Conservation (phyloP, 2,329 filamentous ascomycete species). For the Bipolaris sorokiniana region DNA sequence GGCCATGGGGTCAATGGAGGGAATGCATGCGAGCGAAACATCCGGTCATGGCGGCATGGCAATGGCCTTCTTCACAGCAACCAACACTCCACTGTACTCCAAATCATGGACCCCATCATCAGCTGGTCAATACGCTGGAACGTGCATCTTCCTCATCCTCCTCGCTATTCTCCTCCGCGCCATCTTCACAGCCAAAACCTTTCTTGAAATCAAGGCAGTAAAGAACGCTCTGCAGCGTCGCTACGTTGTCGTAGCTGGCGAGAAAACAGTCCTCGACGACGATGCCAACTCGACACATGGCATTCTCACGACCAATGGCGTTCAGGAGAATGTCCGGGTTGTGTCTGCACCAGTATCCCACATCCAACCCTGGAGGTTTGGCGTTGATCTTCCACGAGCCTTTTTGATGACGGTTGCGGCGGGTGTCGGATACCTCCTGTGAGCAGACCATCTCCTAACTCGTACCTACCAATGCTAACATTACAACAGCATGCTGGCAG, state of each 20-base stretch:
- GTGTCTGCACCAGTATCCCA: constrained; percentile 64
- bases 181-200: constrained; percentile 71
- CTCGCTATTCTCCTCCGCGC: constrained; percentile 73
- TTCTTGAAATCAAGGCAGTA: constrained; percentile 70
- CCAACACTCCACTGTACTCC: constrained; percentile 70
- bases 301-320: constrained; percentile 73
- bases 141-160: constrained; percentile 87
- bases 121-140: constrained; percentile 78
- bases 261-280: constrained; percentile 63
- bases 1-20: constrained; percentile 1
- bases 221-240: constrained; percentile 74
- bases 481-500: constrained; percentile 77
- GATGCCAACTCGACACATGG: constrained; percentile 66
- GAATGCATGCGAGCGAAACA: constrained; percentile 28
- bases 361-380: constrained; percentile 77
- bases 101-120: constrained; percentile 74
- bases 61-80: constrained; percentile 70
- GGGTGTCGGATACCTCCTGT: constrained; percentile 87
- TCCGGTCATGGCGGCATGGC: constrained; percentile 50
- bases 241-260: constrained; percentile 76
- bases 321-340: constrained; percentile 80
- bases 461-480: constrained; percentile 23
- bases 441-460: constrained; percentile 52
- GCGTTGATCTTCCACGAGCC: constrained; percentile 77
- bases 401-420: constrained; percentile 72